phyloP scores from a whole-genome alignment of 192 early-diverging fungal species.

The Funneliformis mosseae region DNA sequence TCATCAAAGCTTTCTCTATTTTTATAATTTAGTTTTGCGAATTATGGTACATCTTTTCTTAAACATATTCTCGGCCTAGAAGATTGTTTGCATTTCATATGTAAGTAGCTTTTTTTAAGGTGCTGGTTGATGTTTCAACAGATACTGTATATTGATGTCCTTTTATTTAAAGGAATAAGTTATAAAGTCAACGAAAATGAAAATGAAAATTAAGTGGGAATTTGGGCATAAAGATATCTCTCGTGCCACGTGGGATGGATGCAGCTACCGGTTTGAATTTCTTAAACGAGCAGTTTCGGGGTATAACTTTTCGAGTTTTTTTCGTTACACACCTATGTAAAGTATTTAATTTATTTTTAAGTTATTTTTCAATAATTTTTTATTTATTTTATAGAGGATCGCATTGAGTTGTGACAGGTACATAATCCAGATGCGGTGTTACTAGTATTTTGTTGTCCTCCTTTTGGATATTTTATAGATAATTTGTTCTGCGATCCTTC shows the following conservation, averaged over 20 bases:
- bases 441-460: too few relatives aligned
- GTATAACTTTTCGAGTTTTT: slow-evolving; percentile 27
- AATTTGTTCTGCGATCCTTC: too few relatives aligned
- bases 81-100: slow-evolving; percentile 18
- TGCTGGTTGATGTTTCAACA: slow-evolving; percentile 18
- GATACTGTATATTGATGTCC: slow-evolving; percentile 1
- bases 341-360: background rate
- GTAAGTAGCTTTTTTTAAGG: slow-evolving; percentile 27
- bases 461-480: too few relatives aligned
- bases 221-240: slow-evolving; percentile 26
- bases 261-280: too few relatives aligned
- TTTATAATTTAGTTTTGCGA: too few relatives aligned
- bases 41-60: slow-evolving; percentile 24
- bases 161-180: slow-evolving; percentile 24
- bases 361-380: too few relatives aligned
- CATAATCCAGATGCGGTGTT: slow-evolving; percentile 17
- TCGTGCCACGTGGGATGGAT: slow-evolving; percentile 27
- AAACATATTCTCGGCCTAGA: slow-evolving; percentile 22
- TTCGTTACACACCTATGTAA: slow-evolving; percentile 21
- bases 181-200: background rate
- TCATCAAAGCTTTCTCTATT: slow-evolving; percentile 19
- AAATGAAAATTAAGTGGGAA: slow-evolving; percentile 29
- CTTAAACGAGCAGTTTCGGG: slow-evolving; percentile 22
- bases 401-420: slow-evolving; percentile 22
- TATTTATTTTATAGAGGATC: slow-evolving; percentile 24